Conservation (phyloP, 805 yeast genomes). For the Candida jianshihensis region DNA sequence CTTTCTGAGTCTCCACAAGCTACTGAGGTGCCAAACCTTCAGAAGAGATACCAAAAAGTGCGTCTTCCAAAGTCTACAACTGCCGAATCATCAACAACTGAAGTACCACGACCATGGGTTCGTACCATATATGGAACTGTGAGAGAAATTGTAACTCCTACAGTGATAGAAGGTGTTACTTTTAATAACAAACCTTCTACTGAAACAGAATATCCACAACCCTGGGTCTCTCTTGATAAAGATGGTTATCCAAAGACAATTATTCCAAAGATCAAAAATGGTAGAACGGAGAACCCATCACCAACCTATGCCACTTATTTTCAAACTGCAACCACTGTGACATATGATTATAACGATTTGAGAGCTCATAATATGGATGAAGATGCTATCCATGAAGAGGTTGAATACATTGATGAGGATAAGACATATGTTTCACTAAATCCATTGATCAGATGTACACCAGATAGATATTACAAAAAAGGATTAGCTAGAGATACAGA, state of each 20-base stretch:
- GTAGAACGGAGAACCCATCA: conserved; percentile 52
- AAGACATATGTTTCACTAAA: conserved; percentile 62
- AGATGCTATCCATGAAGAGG: conserved; percentile 51
- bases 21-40: conserved; percentile 8
- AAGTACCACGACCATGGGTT: conserved; percentile 56
- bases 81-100: conserved; percentile 26
- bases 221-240: conserved; percentile 75
- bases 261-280: conserved; percentile 68
- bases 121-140: conserved; percentile 57
- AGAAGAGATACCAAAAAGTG: conserved; percentile 25
- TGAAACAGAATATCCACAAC: conserved; percentile 58
- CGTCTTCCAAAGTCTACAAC: conserved; percentile 26
- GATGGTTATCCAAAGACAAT: conserved; percentile 79
- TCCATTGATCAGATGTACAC: conserved; percentile 82
- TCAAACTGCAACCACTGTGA: conserved; percentile 56
- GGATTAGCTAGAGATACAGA: conserved; percentile 48
- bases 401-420: conserved; percentile 55
- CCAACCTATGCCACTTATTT: conserved; percentile 78
- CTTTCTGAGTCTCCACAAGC: not conserved
- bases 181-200: conserved; percentile 38
- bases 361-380: conserved; percentile 70
- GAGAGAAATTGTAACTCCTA: conserved; percentile 64
- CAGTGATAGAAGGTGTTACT: conserved; percentile 52
- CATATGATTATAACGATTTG: conserved; percentile 52
- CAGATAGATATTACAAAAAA: conserved; percentile 60